Conservation (phyloP, 2,329 filamentous ascomycete genomes). For the Arthrobotrys musiformis region DNA sequence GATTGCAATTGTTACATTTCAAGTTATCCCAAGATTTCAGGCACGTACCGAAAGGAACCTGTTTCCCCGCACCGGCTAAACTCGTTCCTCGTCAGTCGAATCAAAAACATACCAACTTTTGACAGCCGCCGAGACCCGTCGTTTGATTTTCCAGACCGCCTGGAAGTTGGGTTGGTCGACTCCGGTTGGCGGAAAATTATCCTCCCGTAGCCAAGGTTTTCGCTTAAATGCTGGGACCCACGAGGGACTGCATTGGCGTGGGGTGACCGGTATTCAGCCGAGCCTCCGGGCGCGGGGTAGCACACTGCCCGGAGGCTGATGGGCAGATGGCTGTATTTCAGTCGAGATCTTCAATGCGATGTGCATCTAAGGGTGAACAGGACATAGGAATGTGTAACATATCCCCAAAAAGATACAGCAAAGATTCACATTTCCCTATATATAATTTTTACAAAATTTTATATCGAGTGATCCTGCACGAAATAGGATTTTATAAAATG, state of each 20-base stretch:
- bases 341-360: neutral
- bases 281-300: constrained; percentile 54
- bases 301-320: neutral
- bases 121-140: constrained; percentile 46
- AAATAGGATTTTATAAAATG: neutral
- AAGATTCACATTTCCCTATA: neutral
- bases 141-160: constrained; percentile 19
- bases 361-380: neutral
- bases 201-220: constrained; percentile 30
- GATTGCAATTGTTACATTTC: neutral
- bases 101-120: neutral
- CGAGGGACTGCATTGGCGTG: constrained; percentile 35
- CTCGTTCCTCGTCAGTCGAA: neutral
- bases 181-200: constrained; percentile 55
- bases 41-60: constrained; percentile 9
- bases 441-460: neutral
- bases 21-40: constrained; percentile 9
- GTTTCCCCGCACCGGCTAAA: constrained; percentile 56
- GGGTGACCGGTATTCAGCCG: constrained; percentile 44
- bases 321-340: neutral
- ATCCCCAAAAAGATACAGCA: neutral
- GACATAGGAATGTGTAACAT: neutral
- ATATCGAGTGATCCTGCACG: neutral
- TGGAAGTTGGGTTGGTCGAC: constrained; percentile 16
- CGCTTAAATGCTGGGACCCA: constrained; percentile 21